phyloP scores from a whole-genome alignment of 305 asterid species.

The Fraxinus paxiana region DNA sequence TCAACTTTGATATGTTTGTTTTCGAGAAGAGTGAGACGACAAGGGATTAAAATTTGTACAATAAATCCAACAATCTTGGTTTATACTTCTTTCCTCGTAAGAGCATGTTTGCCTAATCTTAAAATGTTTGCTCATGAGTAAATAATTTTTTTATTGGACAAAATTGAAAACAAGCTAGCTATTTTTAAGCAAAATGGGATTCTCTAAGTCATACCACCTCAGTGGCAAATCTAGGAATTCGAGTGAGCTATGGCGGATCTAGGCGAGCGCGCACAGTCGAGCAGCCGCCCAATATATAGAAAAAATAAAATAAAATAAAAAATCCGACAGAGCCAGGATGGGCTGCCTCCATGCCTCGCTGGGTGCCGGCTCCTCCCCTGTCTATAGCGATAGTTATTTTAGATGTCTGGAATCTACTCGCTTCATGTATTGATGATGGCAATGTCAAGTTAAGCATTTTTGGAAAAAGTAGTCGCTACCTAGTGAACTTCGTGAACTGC shows the following conservation, averaged over 20 bases:
- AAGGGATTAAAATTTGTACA: not conserved
- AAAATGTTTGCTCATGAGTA: not conserved
- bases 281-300: not conserved
- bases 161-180: not conserved
- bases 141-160: not conserved
- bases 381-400: not conserved
- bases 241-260: not conserved
- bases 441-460: not conserved
- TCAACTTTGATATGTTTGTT: not conserved
- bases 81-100: not conserved
- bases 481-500: not conserved
- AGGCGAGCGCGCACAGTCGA: not conserved
- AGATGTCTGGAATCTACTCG: not conserved
- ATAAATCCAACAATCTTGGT: not conserved
- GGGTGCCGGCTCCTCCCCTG: not conserved
- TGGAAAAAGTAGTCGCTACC: not conserved
- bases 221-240: not conserved
- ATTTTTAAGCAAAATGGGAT: not conserved
- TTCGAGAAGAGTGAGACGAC: not conserved
- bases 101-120: not conserved
- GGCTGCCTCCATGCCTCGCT: not conserved
- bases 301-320: too few species aligned
- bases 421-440: not conserved
- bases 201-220: not conserved
- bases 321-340: not conserved